These are phyloP conservation scores for Picea engelmannii DNA, from an alignment of 83 land plant species.

Conservation along the genomic window DNA sequence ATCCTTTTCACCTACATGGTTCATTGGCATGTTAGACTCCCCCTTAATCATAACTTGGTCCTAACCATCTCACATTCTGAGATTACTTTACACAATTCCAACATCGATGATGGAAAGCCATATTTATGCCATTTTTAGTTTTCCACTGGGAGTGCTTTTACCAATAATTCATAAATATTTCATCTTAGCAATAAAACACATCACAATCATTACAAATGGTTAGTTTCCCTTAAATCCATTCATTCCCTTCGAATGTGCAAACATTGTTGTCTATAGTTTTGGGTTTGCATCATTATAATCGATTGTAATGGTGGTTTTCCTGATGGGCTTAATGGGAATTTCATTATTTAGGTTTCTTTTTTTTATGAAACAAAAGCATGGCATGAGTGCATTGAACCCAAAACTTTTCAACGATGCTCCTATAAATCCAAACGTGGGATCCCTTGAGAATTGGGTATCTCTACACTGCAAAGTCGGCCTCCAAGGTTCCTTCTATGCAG, in stretches of 20 bases:
- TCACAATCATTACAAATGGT: no score
- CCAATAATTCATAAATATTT: no score
- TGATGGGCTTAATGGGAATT: slow-evolving; percentile 7
- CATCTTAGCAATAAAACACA: no score
- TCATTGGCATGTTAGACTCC: no score
- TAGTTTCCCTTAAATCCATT: neutral
- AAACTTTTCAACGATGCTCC: slow-evolving; percentile 19
- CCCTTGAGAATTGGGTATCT: slow-evolving; percentile 49
- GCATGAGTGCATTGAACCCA: slow-evolving; percentile 34
- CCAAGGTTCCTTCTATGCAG: slow-evolving; percentile 63
- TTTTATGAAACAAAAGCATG: slow-evolving; percentile 25
- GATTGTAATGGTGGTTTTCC: no score
- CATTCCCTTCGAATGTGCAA: neutral
- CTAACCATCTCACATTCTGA: no score
- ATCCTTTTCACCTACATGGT: no score
- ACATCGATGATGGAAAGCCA: no score
- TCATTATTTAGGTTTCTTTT: neutral
- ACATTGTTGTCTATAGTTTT: slow-evolving; percentile 46
- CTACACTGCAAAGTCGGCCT: slow-evolving; percentile 56
- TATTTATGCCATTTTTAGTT: no score
- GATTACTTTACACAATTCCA: no score
- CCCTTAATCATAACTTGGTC: no score
- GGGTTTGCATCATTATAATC: slow-evolving; percentile 23
- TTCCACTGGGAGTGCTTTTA: no score
- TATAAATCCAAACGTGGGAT: slow-evolving; percentile 29